Conservation (phyloP, 176 grass and related monocot genomes). For the Phyllostachys edulis region DNA sequence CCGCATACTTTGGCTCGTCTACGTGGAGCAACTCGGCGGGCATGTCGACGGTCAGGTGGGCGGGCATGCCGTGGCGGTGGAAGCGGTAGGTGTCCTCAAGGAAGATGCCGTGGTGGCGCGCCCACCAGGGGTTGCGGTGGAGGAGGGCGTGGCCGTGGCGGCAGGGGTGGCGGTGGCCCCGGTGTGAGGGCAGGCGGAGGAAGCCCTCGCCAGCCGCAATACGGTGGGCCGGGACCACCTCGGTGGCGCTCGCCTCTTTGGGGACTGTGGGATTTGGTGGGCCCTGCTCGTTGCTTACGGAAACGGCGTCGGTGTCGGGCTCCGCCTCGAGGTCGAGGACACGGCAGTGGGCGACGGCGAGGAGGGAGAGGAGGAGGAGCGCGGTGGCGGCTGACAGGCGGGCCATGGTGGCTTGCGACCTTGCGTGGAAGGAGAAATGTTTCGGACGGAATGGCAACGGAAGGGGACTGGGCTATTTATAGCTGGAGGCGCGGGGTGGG, state of each 20-base stretch:
- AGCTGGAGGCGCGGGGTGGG: neutral
- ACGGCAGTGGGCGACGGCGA: constrained; percentile 38
- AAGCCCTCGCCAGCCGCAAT: neutral
- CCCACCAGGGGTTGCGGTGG: constrained; percentile 17
- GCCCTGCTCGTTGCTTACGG: neutral
- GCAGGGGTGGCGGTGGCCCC: constrained; percentile 5
- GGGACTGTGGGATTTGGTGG: neutral
- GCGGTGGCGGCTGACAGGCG: constrained; percentile 27
- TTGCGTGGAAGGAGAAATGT: neutral
- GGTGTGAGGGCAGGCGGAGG: constrained; percentile 30
- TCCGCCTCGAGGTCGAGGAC: constrained; percentile 3
- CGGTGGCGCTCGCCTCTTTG: neutral
- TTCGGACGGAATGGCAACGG: neutral
- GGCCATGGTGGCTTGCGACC: constrained; percentile 33
- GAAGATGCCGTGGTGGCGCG: neutral
- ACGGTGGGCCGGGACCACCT: neutral
- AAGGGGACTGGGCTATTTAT: neutral
- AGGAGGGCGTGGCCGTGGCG: neutral
- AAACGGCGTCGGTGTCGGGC: neutral
- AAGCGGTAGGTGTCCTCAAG: neutral
- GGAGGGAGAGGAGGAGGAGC: constrained; percentile 30
- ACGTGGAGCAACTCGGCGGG: neutral
- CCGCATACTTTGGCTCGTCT: neutral
- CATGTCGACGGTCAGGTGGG: neutral
- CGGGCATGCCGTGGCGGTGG: neutral